These are phyloP conservation scores for Panicum miliaceum DNA, from an alignment of 176 grass and related monocot species.

Conservation along the genomic window DNA sequence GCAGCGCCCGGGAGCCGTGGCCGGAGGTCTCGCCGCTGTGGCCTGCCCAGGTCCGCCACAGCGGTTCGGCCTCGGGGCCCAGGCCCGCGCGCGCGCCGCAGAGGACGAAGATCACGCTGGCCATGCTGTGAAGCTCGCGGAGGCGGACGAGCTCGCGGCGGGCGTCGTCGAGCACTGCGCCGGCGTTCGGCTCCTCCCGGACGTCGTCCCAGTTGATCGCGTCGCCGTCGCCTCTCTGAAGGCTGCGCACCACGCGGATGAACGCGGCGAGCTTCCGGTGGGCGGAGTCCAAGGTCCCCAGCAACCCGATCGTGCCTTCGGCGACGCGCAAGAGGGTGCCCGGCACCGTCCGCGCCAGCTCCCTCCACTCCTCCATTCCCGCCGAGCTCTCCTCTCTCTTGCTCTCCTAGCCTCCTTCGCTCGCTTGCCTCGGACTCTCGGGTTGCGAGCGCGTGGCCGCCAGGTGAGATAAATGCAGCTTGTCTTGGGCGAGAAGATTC, in stretches of 20 bases:
- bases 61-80: background rate
- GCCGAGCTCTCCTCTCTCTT: too few species aligned
- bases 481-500: too few species aligned
- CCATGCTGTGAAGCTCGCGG: background rate
- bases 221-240: background rate
- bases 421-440: background rate
- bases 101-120: background rate
- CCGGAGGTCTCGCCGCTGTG: background rate
- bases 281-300: background rate
- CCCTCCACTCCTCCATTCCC: too few species aligned
- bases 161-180: background rate
- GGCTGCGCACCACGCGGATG: background rate
- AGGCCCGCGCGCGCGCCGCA: background rate
- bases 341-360: background rate
- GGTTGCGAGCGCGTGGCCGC: background rate
- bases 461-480: too few species aligned
- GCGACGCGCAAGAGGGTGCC: background rate
- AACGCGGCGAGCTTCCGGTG: background rate
- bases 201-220: background rate
- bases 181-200: background rate
- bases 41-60: background rate
- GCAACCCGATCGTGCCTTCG: background rate
- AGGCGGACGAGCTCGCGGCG: background rate
- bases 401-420: too few species aligned
- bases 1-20: background rate